Evolutionary conservation across 352 stramenopile genomes (phyloP).

Genomic region (Plasmopara viticola): DNA sequence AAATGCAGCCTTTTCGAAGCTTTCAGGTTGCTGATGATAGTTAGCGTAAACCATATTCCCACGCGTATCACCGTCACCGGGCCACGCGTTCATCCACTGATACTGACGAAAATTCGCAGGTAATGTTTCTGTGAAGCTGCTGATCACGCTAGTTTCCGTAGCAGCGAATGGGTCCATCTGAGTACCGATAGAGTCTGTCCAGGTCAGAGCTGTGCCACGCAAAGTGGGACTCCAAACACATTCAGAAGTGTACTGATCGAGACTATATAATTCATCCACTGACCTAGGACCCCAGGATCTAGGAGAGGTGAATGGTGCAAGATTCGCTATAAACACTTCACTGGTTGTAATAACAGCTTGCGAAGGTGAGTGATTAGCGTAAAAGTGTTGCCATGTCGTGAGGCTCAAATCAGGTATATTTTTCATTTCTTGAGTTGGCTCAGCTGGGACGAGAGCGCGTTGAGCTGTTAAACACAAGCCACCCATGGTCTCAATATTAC

Average conservation of each 20-base stretch:
- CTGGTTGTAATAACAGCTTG: neutral
- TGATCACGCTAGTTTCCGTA: conserved; percentile 10
- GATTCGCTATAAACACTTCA: neutral
- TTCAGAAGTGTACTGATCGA: conserved; percentile 11
- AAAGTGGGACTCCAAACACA: conserved; percentile 42
- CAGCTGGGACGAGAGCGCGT: conserved; percentile 1
- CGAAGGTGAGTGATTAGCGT: neutral
- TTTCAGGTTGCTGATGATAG: conserved; percentile 11
- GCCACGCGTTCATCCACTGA: conserved; percentile 45
- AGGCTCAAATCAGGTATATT: neutral
- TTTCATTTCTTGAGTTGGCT: neutral
- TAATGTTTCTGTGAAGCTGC: conserved; percentile 32
- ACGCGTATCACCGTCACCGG: conserved; percentile 21
- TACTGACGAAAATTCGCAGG: conserved; percentile 10
- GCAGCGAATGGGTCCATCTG: conserved; percentile 40
- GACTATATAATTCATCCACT: conserved; percentile 5
- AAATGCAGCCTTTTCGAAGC: conserved; percentile 24
- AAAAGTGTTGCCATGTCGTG: conserved; percentile 1
- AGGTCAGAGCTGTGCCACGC: conserved; percentile 17
- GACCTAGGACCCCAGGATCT: neutral
- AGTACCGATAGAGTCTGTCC: conserved; percentile 15
- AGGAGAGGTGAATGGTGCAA: neutral
- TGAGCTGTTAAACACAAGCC: conserved; percentile 4
- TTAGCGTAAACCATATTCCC: conserved; percentile 47
- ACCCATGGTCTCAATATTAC: conserved; percentile 3